These are phyloP conservation scores for Corniculantispora saksenae DNA, from an alignment of 2,329 filamentous ascomycete genomes.

Conservation along the genomic window DNA sequence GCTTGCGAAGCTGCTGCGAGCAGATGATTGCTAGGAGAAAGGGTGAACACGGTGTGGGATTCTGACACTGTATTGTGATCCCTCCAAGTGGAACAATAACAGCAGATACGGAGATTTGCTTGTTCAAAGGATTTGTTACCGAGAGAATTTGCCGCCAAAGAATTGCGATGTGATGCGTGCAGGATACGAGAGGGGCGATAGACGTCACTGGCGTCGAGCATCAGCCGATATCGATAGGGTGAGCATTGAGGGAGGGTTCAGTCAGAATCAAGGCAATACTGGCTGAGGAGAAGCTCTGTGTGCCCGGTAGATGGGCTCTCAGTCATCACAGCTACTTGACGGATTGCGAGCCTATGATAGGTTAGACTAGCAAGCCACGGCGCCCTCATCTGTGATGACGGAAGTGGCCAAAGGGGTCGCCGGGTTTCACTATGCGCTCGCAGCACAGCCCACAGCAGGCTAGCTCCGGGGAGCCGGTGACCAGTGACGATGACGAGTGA, in stretches of 20 bases:
- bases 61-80: slow-evolving; percentile 1
- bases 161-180: background rate
- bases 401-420: slow-evolving; percentile 15
- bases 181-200: background rate
- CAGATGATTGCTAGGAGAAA: too few species aligned
- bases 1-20: too few species aligned
- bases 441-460: background rate
- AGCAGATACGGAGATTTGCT: background rate
- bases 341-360: slow-evolving; percentile 2
- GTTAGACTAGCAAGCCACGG: slow-evolving; percentile 11
- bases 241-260: too few species aligned
- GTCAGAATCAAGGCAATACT: background rate
- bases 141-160: background rate
- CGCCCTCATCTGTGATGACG: slow-evolving; percentile 11
- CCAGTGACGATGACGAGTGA: background rate
- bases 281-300: background rate
- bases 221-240: background rate
- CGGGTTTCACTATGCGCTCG: slow-evolving; percentile 18
- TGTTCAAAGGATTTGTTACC: too few species aligned
- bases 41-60: slow-evolving; percentile 1
- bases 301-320: background rate
- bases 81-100: background rate
- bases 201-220: background rate
- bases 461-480: background rate
- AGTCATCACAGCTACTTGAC: background rate